Evolutionary conservation across 1,284 basidiomycete genomes (phyloP).

Genomic region (Trametes hirsuta): DNA sequence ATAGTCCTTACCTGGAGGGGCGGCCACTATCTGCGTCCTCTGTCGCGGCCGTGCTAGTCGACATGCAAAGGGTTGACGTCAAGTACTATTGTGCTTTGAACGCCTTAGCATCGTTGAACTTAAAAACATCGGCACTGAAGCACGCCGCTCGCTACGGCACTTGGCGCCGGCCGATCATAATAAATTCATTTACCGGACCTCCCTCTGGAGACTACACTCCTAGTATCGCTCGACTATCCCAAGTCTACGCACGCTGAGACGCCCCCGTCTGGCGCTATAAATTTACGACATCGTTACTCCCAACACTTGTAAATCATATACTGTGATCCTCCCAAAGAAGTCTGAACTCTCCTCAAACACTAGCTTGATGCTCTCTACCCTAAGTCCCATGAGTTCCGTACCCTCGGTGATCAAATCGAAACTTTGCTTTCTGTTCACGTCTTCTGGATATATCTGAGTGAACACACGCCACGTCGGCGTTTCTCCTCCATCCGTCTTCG

Average conservation of each 20-base stretch:
- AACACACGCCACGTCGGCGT: slow-evolving; percentile 47
- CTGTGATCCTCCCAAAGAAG: slow-evolving; percentile 75
- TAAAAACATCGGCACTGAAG: too few species aligned
- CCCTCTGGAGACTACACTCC: too few species aligned
- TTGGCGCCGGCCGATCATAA: too few species aligned
- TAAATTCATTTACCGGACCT: too few species aligned
- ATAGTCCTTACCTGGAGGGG: too few species aligned
- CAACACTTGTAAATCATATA: slow-evolving; percentile 63
- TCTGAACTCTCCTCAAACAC: slow-evolving; percentile 78
- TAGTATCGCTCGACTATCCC: not conserved
- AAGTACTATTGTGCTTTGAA: too few species aligned
- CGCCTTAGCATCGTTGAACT: too few species aligned
- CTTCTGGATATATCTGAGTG: slow-evolving; percentile 69
- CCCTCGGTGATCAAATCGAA: slow-evolving; percentile 51
- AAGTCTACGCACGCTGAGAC: not conserved
- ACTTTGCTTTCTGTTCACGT: slow-evolving; percentile 70
- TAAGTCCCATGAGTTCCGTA: slow-evolving; percentile 23
- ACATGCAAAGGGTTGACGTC: too few species aligned
- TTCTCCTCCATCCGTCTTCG: slow-evolving; percentile 29
- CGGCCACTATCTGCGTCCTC: too few species aligned
- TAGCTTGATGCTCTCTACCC: slow-evolving; percentile 57
- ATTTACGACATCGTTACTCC: not conserved
- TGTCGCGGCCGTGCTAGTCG: too few species aligned
- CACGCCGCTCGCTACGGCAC: too few species aligned
- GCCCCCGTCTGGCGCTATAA: not conserved